These are phyloP conservation scores for Dicorynia guianensis DNA, from an alignment of 306 rosid species.

Conservation along the genomic window DNA sequence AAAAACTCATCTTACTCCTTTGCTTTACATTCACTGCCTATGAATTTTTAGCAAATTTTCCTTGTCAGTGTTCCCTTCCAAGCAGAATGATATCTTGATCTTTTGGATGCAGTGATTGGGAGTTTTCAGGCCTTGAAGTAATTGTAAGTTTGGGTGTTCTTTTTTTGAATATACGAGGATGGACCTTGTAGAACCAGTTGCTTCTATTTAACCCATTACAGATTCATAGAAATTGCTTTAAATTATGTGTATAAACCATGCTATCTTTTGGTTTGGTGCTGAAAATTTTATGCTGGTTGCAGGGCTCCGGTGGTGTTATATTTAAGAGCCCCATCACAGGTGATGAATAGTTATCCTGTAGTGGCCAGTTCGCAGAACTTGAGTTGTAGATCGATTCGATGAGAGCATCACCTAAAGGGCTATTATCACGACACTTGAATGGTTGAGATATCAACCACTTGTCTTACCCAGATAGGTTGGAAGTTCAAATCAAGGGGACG, in stretches of 20 bases:
- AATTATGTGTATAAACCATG: not conserved
- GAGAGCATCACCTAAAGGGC: conserved; percentile 21
- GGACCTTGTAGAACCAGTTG: conserved; percentile 22
- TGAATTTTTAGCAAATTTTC: conserved; percentile 19
- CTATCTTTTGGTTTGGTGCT: conserved; percentile 16
- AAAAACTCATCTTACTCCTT: not conserved
- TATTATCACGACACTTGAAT: not conserved
- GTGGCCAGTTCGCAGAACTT: not conserved
- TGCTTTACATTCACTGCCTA: conserved; percentile 15
- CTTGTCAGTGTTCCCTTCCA: conserved; percentile 27
- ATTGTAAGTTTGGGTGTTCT: conserved; percentile 9
- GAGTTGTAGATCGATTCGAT: not conserved
- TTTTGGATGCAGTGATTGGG: conserved; percentile 32
- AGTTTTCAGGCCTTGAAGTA: conserved; percentile 26
- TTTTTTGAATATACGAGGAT: conserved; percentile 9
- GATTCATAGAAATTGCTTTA: conserved; percentile 3
- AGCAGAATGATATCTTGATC: conserved; percentile 19
- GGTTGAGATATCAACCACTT: conserved; percentile 9
- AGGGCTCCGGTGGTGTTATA: not conserved
- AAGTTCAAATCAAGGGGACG: not conserved
- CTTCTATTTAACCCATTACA: not conserved
- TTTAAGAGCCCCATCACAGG: not conserved
- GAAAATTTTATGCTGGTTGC: conserved; percentile 24
- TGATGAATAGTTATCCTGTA: not conserved
- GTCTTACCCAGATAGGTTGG: conserved; percentile 17